Conservation (phyloP, 2,329 filamentous ascomycete species). For the Huntiella savannae region DNA sequence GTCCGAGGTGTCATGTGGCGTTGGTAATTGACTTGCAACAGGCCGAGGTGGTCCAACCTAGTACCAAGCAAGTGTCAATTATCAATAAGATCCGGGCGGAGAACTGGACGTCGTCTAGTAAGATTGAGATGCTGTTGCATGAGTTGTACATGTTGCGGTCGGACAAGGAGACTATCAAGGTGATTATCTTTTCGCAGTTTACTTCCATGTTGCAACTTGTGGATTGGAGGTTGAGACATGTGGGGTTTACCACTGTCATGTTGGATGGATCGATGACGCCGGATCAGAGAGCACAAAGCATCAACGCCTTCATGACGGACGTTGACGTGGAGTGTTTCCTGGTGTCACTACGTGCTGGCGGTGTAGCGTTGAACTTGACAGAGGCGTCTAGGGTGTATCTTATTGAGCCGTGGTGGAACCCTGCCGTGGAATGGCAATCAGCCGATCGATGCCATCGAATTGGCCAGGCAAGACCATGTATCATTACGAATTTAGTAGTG, state of each 20-base stretch:
- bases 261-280: conserved; percentile 95
- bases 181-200: conserved; percentile 94
- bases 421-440: conserved; percentile 98
- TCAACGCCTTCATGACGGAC: conserved; percentile 93
- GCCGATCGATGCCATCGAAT: conserved; percentile 90
- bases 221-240: conserved; percentile 86
- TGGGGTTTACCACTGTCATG: conserved; percentile 97
- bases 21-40: conserved; percentile 86
- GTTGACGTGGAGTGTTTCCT: conserved; percentile 88
- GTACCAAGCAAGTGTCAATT: conserved; percentile 81
- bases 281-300: conserved; percentile 76
- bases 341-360: conserved; percentile 87
- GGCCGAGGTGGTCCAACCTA: conserved; percentile 81
- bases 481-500: conserved; percentile 85
- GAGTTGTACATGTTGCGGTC: conserved; percentile 82
- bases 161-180: conserved; percentile 85
- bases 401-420: conserved; percentile 98
- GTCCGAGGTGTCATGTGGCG: conserved; percentile 78
- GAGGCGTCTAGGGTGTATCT: conserved; percentile 93
- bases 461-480: conserved; percentile 81
- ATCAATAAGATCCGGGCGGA: conserved; percentile 99
- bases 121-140: conserved; percentile 91
- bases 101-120: conserved; percentile 94
- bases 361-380: conserved; percentile 85
- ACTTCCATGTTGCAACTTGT: conserved; percentile 94